Conservation (phyloP, 2,329 filamentous ascomycete species). For the Xylaria sp. region DNA sequence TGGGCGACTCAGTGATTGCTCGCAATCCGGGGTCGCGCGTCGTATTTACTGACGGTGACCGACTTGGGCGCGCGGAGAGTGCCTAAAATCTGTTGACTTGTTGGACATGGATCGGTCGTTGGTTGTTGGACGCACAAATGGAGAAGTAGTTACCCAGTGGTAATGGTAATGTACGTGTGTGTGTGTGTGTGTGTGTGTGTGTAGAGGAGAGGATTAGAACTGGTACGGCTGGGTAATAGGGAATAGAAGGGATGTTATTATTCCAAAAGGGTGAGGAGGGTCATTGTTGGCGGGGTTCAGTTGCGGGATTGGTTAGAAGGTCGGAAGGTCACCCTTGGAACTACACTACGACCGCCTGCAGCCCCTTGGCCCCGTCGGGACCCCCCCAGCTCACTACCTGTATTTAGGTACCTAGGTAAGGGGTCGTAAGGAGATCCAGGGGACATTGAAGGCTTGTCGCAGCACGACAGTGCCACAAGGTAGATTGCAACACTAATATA, state of each 20-base stretch:
- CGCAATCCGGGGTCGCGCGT: constrained; percentile 21
- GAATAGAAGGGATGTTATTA: constrained; percentile 39
- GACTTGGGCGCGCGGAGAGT: constrained; percentile 24
- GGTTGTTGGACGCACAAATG: constrained; percentile 28
- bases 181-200: constrained; percentile 10
- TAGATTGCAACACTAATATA: neutral
- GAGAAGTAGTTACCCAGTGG: constrained; percentile 17
- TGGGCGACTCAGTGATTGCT: constrained; percentile 22
- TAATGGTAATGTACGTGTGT: constrained; percentile 1
- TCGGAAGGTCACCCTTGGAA: constrained; percentile 25
- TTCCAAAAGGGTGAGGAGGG: constrained; percentile 39
- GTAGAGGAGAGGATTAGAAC: constrained; percentile 30
- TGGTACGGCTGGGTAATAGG: constrained; percentile 34
- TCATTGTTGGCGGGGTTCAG: constrained; percentile 34
- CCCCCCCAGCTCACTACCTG: constrained; percentile 26
- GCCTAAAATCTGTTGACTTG: constrained; percentile 19
- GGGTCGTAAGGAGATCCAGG: constrained; percentile 16
- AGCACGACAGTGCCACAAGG: neutral
- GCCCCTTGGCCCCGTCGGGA: constrained; percentile 28
- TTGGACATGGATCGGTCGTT: constrained; percentile 25
- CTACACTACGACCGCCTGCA: constrained; percentile 20
- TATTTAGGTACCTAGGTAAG: constrained; percentile 9
- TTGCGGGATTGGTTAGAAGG: constrained; percentile 37
- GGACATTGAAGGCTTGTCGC: neutral
- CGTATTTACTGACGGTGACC: constrained; percentile 17